Conservation (phyloP, 306 rosid species). For the Leucaena leucocephala region DNA sequence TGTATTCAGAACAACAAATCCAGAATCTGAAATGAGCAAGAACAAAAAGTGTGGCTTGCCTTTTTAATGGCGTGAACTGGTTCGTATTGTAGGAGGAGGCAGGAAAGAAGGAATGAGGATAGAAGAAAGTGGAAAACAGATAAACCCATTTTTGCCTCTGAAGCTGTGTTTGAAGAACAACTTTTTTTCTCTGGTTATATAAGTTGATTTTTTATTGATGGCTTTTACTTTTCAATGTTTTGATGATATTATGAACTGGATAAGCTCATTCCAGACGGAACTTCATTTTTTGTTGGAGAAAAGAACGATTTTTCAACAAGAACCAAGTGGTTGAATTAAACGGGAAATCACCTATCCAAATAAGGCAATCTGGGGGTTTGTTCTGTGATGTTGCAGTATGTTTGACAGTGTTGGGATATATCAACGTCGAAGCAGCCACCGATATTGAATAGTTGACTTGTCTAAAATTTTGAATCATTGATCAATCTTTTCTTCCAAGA, state of each 20-base stretch:
- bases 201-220: neutral
- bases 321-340: neutral
- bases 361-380: neutral
- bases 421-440: neutral
- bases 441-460: neutral
- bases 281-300: neutral
- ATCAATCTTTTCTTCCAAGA: neutral
- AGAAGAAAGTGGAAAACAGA: constrained; percentile 27
- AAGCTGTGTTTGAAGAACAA: neutral
- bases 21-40: neutral
- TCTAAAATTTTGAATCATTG: neutral
- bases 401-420: neutral
- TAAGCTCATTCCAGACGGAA: neutral
- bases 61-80: constrained; percentile 36
- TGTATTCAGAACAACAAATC: neutral
- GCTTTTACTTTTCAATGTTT: constrained; percentile 13
- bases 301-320: neutral
- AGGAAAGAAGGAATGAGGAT: constrained; percentile 30
- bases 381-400: neutral
- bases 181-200: neutral
- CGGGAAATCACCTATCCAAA: neutral
- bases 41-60: constrained; percentile 6
- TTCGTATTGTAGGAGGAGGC: constrained; percentile 21
- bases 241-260: neutral
- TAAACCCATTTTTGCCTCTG: constrained; percentile 20